Percentiles rank a stretch among this genome's conserved stretches.
These are phyloP conservation scores for Selenicereus undatus DNA, from an alignment of 148 eudicot genomes.

Conservation along the genomic window DNA sequence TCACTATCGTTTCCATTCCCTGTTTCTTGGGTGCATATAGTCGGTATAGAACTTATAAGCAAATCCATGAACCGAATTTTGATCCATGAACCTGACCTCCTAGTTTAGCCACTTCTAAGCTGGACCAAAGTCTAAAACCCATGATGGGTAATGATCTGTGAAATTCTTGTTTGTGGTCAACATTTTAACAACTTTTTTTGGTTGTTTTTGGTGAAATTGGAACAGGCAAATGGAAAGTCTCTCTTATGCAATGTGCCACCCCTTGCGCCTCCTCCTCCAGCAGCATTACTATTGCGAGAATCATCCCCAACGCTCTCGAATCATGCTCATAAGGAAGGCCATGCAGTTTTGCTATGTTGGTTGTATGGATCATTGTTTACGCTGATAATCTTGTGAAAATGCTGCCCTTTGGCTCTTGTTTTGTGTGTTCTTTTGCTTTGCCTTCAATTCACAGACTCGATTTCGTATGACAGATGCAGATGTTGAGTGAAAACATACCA, in stretches of 20 bases:
- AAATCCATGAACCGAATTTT: background rate
- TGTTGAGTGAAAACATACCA: conserved; percentile 5
- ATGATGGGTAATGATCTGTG: background rate
- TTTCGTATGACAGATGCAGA: background rate
- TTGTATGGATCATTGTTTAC: conserved; percentile 28
- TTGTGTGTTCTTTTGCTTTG: conserved; percentile 7
- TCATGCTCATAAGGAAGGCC: conserved; percentile 21
- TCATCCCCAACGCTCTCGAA: conserved; percentile 9
- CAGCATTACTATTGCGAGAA: conserved; percentile 29
- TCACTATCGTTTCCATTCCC: conserved; percentile 7
- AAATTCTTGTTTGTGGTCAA: background rate
- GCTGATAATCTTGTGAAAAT: conserved; percentile 20
- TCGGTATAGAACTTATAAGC: background rate
- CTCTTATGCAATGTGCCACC: conserved; percentile 60
- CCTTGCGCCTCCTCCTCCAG: conserved; percentile 86
- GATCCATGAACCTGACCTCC: background rate
- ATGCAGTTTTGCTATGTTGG: conserved; percentile 26
- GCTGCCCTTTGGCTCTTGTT: conserved; percentile 10
- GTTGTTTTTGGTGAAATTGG: background rate
- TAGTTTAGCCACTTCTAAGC: background rate
- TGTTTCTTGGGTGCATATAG: too few relatives aligned
- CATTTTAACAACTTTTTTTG: background rate
- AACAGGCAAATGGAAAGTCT: conserved; percentile 59
- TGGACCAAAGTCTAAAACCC: background rate
- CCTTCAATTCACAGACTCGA: background rate